Base-by-base conservation (phyloP, 306 rosid species). In the Hippophae rhamnoides region DNA sequence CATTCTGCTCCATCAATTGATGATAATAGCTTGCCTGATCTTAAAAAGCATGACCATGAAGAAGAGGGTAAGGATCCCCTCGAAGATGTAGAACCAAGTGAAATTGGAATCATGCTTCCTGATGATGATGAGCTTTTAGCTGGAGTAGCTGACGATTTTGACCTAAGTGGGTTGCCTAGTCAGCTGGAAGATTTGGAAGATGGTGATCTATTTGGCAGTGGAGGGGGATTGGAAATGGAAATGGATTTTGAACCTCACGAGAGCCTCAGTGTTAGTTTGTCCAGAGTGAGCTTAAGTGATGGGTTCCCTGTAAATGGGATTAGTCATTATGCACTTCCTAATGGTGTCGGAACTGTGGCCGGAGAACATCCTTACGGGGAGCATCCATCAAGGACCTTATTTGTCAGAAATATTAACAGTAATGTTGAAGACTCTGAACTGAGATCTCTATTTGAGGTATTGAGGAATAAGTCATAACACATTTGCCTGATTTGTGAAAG, bases 281-380 rank as follows among this genome's bases (percentile, higher is more conserved):
- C 93, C 48, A 86, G 77, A 63, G 61, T 89, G 63, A 71, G 78
- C 76, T 10, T 89, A 49, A 75, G 81, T 18, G 93, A 82, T 69
- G 84, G 74, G 64, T 57, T 69, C 66, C 10, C 72, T 73, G 71
- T 81, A 13, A 81, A 84, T 74, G 86, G 89, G 10, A 69, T 83
- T 65, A 75, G 76, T 72, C 79, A 66, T 44, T 80, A 61, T 76
- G 72, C 84, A 27, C 85, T 86, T 47, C 75, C 86, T 47, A 89
- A 89, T 74, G 85, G 97, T 2, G 83, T 67, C 62, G 97, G 84
- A 66, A 57, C 97, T n/a, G 81, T 86, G 70, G 95, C 89, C 55
- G 97, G 95, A 52, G 97, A 89, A 76, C 97, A 89, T 78, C 97
- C 97, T 5, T 89, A 82, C 42, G 97, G 97, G 57, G 97, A 89